phyloP scores from a whole-genome alignment of 176 grass and related monocot species.

The Chloris gayana region DNA sequence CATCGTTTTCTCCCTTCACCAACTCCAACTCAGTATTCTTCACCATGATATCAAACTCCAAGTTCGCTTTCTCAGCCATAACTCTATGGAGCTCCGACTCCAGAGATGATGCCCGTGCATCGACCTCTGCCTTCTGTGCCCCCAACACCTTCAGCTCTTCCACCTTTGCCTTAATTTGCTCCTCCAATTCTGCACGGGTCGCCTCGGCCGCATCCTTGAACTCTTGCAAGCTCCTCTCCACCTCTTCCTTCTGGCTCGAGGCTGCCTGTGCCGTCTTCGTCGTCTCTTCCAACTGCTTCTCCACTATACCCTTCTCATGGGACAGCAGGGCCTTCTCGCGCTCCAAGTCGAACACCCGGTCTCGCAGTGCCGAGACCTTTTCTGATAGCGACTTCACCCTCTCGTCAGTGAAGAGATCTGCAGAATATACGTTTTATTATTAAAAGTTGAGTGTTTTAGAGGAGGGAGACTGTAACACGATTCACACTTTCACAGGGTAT shows the following conservation, averaged over 20 bases:
- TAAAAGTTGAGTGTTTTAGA: not conserved
- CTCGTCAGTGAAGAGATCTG: conserved; percentile 33
- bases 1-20: not conserved
- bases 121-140: not conserved
- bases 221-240: not conserved
- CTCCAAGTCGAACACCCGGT: conserved; percentile 30
- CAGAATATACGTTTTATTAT: not conserved
- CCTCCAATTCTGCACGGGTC: not conserved
- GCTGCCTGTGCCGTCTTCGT: not conserved
- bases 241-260: not conserved
- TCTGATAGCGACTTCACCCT: conserved; percentile 26
- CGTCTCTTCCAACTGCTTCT: conserved; percentile 21
- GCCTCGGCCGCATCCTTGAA: not conserved
- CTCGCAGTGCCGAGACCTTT: conserved; percentile 20
- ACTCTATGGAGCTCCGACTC: not conserved
- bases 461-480: not conserved
- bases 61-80: not conserved
- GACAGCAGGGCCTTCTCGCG: conserved; percentile 1
- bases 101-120: not conserved
- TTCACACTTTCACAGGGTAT: too few relatives aligned
- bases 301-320: conserved; percentile 12
- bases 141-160: not conserved
- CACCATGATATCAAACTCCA: not conserved
- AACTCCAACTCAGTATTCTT: not conserved
- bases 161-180: conserved; percentile 27